phyloP scores from a whole-genome alignment of 345 rosid genomes.

The Melastoma malabathricum region DNA sequence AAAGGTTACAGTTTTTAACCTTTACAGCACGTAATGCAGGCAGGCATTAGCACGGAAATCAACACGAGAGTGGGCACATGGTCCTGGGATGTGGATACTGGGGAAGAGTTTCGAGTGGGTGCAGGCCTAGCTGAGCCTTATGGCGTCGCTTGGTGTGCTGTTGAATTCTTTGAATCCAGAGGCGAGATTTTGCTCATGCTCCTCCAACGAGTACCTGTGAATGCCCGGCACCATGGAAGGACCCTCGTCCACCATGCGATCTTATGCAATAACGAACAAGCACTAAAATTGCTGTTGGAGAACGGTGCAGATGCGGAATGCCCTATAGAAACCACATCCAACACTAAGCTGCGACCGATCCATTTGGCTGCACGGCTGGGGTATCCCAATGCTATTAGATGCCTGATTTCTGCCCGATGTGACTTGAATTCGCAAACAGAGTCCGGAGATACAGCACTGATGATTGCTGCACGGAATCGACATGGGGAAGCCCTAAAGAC shows the following conservation, averaged over 20 bases:
- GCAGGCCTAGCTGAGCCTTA: constrained; percentile 53
- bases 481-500: constrained; percentile 28
- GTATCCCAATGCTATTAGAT: constrained; percentile 17
- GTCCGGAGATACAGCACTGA: constrained; percentile 43
- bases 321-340: constrained; percentile 18
- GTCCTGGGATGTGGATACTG: constrained; percentile 53
- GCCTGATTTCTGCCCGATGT: constrained; percentile 25
- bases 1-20: background rate
- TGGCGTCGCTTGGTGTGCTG: constrained; percentile 41
- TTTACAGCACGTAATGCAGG: constrained; percentile 15
- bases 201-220: constrained; percentile 17
- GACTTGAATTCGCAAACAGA: constrained; percentile 34
- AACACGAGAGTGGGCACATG: constrained; percentile 51
- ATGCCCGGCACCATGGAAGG: constrained; percentile 32
- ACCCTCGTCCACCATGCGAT: constrained; percentile 51
- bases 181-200: constrained; percentile 43
- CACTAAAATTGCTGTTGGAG: constrained; percentile 29
- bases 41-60: constrained; percentile 25
- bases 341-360: constrained; percentile 23
- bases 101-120: constrained; percentile 56
- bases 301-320: constrained; percentile 30
- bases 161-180: constrained; percentile 48
- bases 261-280: constrained; percentile 37
- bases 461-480: constrained; percentile 37
- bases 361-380: constrained; percentile 46